Percentiles rank a stretch among this genome's conserved stretches.
Evolutionary conservation across 1,284 basidiomycete genomes (phyloP).

Genomic region (Neonothopanus nambi): DNA sequence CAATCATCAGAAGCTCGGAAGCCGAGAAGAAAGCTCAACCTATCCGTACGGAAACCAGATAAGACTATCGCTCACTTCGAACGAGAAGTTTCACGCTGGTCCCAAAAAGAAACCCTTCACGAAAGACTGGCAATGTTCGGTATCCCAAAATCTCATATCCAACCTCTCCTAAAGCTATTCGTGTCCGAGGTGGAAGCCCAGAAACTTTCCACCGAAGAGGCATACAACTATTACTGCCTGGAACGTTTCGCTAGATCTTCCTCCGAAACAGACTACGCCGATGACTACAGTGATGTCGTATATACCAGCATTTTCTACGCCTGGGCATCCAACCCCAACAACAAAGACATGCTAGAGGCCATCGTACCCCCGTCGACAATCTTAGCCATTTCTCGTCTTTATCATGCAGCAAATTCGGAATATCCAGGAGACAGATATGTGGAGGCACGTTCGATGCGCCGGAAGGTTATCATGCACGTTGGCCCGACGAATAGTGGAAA

Average conservation of each 20-base stretch:
- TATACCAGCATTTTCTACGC: conserved; percentile 47
- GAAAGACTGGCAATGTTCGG: conserved; percentile 45
- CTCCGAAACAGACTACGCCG: conserved; percentile 9
- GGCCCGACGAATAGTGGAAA: conserved; percentile 98
- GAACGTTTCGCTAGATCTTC: conserved; percentile 32
- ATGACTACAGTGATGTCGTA: conserved; percentile 28
- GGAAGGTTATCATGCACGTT: conserved; percentile 92
- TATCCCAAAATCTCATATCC: conserved; percentile 34
- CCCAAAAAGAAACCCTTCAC: conserved; percentile 20
- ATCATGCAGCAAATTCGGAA: conserved; percentile 38
- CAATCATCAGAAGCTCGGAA: no score
- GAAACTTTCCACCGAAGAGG: conserved; percentile 31
- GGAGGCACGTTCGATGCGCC: conserved; percentile 47
- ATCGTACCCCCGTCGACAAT: conserved; percentile 32
- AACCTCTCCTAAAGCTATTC: conserved; percentile 38
- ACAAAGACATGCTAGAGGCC: conserved; percentile 24
- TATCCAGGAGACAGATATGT: conserved; percentile 42
- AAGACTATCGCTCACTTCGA: conserved; percentile 30
- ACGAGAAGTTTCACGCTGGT: conserved; percentile 31
- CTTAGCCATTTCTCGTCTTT: conserved; percentile 37
- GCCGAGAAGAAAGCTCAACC: background rate
- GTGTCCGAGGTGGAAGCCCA: conserved; percentile 31
- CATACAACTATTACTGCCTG: conserved; percentile 36
- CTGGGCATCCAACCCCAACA: conserved; percentile 44
- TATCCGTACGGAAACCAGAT: conserved; percentile 12